A percentile compares a stretch with the other conserved stretches of the same genome.
Conservation (phyloP, 805 yeast genomes). For the Debaryomyces tyrocola region DNA sequence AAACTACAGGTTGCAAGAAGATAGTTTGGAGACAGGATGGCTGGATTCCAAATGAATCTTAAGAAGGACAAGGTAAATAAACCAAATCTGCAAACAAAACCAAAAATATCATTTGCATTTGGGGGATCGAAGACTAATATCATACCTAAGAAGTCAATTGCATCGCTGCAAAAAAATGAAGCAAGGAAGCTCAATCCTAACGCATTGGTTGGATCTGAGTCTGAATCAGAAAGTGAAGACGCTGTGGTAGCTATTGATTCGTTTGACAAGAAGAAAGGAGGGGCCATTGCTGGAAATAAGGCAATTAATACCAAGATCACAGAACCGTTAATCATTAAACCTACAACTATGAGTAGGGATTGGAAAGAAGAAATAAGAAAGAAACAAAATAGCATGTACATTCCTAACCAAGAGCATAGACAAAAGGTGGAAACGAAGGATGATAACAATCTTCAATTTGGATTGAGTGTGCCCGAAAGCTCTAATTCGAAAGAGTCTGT, state of each 20-base stretch:
- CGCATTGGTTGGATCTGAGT: constrained; percentile 10
- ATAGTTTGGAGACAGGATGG: constrained; percentile 10
- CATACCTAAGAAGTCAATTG: neutral
- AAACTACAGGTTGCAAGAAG: neutral
- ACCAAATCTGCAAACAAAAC: neutral
- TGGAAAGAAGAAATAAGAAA: neutral
- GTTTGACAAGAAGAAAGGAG: constrained; percentile 20
- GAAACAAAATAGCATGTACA: constrained; percentile 1
- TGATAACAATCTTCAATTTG: constrained; percentile 13
- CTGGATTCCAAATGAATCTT: constrained; percentile 21
- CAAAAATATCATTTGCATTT: neutral
- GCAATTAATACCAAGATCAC: constrained; percentile 5
- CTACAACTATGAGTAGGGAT: constrained; percentile 2
- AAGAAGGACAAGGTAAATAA: constrained; percentile 13
- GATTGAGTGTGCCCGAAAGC: constrained; percentile 13
- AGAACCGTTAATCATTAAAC: constrained; percentile 14
- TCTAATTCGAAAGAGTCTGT: neutral
- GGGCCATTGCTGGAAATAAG: constrained; percentile 11
- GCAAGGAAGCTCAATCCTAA: neutral
- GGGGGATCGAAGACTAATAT: neutral
- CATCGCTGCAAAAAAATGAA: neutral
- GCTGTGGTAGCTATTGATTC: constrained; percentile 18
- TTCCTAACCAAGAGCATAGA: constrained; percentile 10
- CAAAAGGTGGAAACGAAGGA: constrained; percentile 1
- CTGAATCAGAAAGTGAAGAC: constrained; percentile 22